Percentiles rank a stretch among this genome's conserved stretches.
These are phyloP conservation scores for Kazachstania africana DNA, from an alignment of 805 yeast species.

Conservation along the genomic window DNA sequence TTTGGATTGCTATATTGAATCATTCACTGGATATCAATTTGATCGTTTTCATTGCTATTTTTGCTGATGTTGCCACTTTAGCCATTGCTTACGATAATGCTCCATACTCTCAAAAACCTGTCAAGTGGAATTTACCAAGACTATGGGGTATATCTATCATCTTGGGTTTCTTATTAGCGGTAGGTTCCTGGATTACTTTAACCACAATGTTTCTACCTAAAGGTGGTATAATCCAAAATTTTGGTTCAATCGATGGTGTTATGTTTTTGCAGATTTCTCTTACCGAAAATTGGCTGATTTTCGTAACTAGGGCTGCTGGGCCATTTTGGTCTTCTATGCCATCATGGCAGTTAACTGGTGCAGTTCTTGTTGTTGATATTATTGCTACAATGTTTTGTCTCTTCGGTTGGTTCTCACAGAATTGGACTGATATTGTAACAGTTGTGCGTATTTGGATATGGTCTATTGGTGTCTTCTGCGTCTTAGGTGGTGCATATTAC, in stretches of 20 bases:
- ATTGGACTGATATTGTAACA: constrained; percentile 93
- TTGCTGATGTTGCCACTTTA: constrained; percentile 94
- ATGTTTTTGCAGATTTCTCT: constrained; percentile 87
- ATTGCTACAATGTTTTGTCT: constrained; percentile 84
- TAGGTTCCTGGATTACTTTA: constrained; percentile 90
- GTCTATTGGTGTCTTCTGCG: constrained; percentile 96
- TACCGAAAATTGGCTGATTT: constrained; percentile 95
- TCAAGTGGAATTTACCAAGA: constrained; percentile 94
- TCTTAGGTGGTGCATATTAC: constrained; percentile 94
- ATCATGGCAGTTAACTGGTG: constrained; percentile 95
- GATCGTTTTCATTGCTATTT: constrained; percentile 92
- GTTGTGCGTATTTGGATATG: constrained; percentile 90
- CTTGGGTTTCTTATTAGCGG: constrained; percentile 75
- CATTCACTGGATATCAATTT: constrained; percentile 77
- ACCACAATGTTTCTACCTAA: constrained; percentile 84
- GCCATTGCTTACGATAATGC: constrained; percentile 97
- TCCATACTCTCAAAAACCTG: constrained; percentile 87
- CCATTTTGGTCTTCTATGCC: constrained; percentile 96
- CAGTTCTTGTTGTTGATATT: constrained; percentile 81
- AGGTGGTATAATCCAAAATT: constrained; percentile 94
- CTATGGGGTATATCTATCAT: constrained; percentile 93
- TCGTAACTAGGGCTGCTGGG: constrained; percentile 93
- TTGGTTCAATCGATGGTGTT: constrained; percentile 89
- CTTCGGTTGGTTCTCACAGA: constrained; percentile 97
- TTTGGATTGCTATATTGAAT: constrained; percentile 93